Evolutionary conservation across 2,329 filamentous ascomycete genomes (phyloP), one percentile per base, ranked within the genome.

Genomic region (Pseudogymnoascus sp.): DNA sequence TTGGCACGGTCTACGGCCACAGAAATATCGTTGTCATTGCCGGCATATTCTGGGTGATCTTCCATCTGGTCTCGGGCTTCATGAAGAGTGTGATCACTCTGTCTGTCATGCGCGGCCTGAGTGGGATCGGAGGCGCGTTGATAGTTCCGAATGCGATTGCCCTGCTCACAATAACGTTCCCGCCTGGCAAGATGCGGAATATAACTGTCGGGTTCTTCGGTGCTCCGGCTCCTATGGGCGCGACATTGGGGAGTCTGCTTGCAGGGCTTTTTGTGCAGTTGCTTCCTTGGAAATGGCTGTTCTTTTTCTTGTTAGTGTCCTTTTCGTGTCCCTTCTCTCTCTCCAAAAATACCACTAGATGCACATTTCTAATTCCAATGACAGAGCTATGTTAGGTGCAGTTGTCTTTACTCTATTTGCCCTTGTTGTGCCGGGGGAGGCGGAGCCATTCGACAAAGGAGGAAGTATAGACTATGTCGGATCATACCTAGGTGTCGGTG

Each of bases 141-240:
- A 70, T 83, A n/a, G 76, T 83, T 71, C 81, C 82, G 0, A 84
- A 83, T 66, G 78, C 79, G 0, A 75, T 84, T 0, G 81, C 81
- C 0, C 76, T 82, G 60, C 72, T 84, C 14, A 76, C 75, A 0
- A 77, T 75, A 26, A 81, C 76, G 37, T 76, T 81, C 16, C 78
- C 78, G 0, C 79, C 80, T 0, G 81, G 81, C 0, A 70, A 71
- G 11, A 70, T 71, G 46, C 75, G 79, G 11, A 81, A 83, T 64
- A 68, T 81, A 16, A 72, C 74, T 37, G 69, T 82, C 59, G 78
- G 75, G 8, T 69, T 80, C 40, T 82, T 83, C 66, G 80, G 77
- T 2, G 79, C 78, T 0, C 75, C 75, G 0, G 77, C 79, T 0
- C 82, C 81, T 0, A 66, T 79, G 4, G 81, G 81, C 2, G 79